A percentile compares a stretch with the other conserved stretches of the same genome.
These are phyloP conservation scores for Kwoniella botswanensis DNA, from an alignment of 768 basidiomycete species.

Conservation along the genomic window DNA sequence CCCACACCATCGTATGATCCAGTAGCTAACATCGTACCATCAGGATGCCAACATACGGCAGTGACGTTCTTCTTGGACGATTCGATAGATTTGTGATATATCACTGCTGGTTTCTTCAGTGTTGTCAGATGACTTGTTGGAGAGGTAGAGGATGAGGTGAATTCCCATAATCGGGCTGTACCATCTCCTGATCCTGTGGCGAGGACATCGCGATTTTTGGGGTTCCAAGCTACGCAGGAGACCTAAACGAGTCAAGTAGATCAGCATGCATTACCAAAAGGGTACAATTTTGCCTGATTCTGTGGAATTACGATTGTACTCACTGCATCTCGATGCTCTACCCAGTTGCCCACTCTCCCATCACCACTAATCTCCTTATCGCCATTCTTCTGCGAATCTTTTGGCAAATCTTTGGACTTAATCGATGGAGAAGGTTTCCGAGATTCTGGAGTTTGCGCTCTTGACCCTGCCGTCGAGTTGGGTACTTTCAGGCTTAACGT, in stretches of 20 bases:
- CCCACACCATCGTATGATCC: conserved; percentile 52
- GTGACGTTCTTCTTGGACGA: conserved; percentile 42
- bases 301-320: conserved; percentile 5
- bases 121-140: not conserved
- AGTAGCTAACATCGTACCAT: conserved; percentile 52
- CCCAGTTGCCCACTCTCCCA: conserved; percentile 28
- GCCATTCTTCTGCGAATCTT: not conserved
- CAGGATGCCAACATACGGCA: conserved; percentile 53
- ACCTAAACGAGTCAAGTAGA: conserved; percentile 28
- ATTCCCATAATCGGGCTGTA: conserved; percentile 52
- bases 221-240: conserved; percentile 53
- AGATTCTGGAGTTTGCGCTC: conserved; percentile 13
- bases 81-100: conserved; percentile 49
- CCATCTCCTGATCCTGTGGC: conserved; percentile 49
- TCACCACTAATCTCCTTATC: conserved; percentile 6
- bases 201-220: conserved; percentile 43
- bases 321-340: conserved; percentile 40
- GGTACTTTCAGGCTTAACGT: conserved; percentile 5
- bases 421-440: conserved; percentile 14
- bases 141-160: conserved; percentile 13
- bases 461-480: not conserved
- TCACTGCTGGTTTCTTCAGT: conserved; percentile 28
- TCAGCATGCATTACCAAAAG: not conserved
- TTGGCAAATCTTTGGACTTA: conserved; percentile 12
- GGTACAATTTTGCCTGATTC: too few relatives aligned